These are phyloP conservation scores for Saussurea involucrata DNA, from an alignment of 129 eudicot species.

Conservation along the genomic window DNA sequence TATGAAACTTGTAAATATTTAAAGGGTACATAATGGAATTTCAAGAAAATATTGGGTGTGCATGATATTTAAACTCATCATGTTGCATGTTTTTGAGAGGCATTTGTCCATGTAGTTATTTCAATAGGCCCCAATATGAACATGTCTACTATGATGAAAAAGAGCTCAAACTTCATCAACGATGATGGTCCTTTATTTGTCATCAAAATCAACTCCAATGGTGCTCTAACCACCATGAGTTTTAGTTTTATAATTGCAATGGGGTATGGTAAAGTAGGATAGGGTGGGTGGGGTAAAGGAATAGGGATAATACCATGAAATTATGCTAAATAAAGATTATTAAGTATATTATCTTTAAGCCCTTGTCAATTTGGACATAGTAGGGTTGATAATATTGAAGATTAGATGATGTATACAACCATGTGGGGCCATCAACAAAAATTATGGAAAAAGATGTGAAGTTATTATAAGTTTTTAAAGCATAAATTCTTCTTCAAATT, in stretches of 20 bases:
- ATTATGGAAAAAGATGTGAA: neutral
- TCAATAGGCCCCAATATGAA: constrained; percentile 32
- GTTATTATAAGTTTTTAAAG: neutral
- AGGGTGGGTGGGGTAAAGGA: neutral
- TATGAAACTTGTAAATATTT: neutral
- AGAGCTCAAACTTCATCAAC: constrained; percentile 35
- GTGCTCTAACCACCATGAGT: constrained; percentile 30
- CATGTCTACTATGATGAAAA: constrained; percentile 36
- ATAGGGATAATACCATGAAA: constrained; percentile 2
- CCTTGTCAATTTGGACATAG: constrained; percentile 16
- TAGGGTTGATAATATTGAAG: constrained; percentile 9
- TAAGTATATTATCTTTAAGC: constrained; percentile 22
- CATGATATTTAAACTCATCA: constrained; percentile 1
- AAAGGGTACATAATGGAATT: constrained; percentile 12
- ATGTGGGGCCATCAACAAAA: neutral
- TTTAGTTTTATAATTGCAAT: constrained; percentile 11
- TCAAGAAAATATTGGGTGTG: constrained; percentile 7
- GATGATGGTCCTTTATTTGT: constrained; percentile 27
- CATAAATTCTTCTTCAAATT: neutral
- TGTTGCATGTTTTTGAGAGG: constrained; percentile 30
- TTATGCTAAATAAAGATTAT: constrained; percentile 20
- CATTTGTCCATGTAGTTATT: constrained; percentile 13
- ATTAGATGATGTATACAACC: constrained; percentile 7
- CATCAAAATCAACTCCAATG: constrained; percentile 36
- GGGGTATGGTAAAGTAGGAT: neutral